Evolutionary conservation across 2,329 filamentous ascomycete species (phyloP).

Genomic region (Fusarium circinatum): DNA sequence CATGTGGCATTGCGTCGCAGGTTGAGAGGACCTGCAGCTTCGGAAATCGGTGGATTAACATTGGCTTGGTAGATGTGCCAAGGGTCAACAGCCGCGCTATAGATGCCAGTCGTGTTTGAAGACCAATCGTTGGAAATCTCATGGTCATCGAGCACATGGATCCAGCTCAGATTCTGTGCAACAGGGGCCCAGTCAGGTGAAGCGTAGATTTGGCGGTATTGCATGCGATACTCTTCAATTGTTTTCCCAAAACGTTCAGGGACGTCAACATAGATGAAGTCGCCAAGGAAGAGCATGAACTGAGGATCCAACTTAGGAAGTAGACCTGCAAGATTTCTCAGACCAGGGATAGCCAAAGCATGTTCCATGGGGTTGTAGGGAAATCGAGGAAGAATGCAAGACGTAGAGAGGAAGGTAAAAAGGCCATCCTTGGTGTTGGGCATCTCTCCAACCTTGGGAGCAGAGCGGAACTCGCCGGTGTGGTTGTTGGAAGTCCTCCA

Average conservation of each 20-base stretch:
- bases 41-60: conserved; percentile 80
- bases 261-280: conserved; percentile 93
- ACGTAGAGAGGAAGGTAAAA: conserved; percentile 92
- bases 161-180: conserved; percentile 88
- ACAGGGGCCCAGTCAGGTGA: conserved; percentile 89
- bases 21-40: conserved; percentile 56
- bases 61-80: conserved; percentile 88
- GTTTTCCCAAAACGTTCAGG: conserved; percentile 80
- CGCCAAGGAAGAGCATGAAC: conserved; percentile 84
- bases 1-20: conserved; percentile 73
- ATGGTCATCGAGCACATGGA: conserved; percentile 96
- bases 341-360: conserved; percentile 82
- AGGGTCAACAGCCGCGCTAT: conserved; percentile 81
- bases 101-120: conserved; percentile 82
- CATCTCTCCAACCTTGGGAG: conserved; percentile 74
- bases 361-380: conserved; percentile 89
- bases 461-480: conserved; percentile 81
- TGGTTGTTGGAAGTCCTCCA: conserved; percentile 90
- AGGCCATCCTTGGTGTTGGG: conserved; percentile 70
- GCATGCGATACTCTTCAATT: conserved; percentile 81
- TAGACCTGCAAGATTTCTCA: conserved; percentile 78
- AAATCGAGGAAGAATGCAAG: conserved; percentile 90
- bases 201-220: conserved; percentile 95
- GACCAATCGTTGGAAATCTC: conserved; percentile 97
- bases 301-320: conserved; percentile 78